Conservation (phyloP, 805 yeast species). For the Cyberlindnera mycetangii region DNA sequence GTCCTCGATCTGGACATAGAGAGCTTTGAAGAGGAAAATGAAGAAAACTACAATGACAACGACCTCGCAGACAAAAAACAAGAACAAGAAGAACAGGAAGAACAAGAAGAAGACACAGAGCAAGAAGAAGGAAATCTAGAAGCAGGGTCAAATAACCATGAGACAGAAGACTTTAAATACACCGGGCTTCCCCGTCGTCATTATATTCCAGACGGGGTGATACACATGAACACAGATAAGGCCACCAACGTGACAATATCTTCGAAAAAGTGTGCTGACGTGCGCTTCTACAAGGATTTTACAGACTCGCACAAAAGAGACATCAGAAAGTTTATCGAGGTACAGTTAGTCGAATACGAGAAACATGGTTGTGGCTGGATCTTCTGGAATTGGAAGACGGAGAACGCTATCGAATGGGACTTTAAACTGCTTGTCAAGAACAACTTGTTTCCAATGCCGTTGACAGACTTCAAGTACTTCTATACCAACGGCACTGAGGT, state of each 20-base stretch:
- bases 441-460: conserved; percentile 61
- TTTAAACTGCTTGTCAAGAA: conserved; percentile 45
- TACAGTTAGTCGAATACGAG: conserved; percentile 53
- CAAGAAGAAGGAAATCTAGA: conserved; percentile 1
- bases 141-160: conserved; percentile 1
- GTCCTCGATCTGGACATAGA: too few species aligned
- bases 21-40: neutral
- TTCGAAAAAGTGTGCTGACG: conserved; percentile 35
- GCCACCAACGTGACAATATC: neutral
- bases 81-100: neutral
- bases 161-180: neutral
- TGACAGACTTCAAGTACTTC: conserved; percentile 49
- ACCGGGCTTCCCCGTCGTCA: conserved; percentile 1
- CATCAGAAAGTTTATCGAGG: conserved; percentile 55
- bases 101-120: neutral
- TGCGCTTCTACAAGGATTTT: conserved; percentile 41
- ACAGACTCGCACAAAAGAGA: conserved; percentile 37
- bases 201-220: neutral
- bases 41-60: too few species aligned
- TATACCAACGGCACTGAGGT: conserved; percentile 24
- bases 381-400: conserved; percentile 73
- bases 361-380: conserved; percentile 55
- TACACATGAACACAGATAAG: neutral
- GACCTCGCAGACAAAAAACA: neutral
- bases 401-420: conserved; percentile 66